Percentiles rank a stretch among this genome's conserved stretches.
Evolutionary conservation across 495 filamentous ascomycete genomes (phyloP).

Genomic region (Neurospora tetrasperma): DNA sequence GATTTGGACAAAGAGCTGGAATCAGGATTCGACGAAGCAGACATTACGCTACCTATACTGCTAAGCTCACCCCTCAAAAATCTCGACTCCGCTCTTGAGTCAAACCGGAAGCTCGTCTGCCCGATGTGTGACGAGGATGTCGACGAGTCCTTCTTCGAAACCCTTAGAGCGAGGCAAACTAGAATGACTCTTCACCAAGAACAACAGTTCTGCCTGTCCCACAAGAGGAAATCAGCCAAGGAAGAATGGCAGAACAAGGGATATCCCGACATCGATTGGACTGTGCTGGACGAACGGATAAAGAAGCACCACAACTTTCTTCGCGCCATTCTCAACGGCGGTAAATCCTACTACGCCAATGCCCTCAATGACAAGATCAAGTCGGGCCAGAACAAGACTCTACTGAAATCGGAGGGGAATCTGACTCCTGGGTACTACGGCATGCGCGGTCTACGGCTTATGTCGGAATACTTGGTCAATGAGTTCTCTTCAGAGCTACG

Average conservation of each 20-base stretch:
- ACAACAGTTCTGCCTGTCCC: conserved; percentile 59
- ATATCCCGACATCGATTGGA: conserved; percentile 79
- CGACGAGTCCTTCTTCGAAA: conserved; percentile 38
- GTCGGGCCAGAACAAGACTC: conserved; percentile 49
- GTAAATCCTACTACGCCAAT: conserved; percentile 51
- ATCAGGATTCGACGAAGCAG: too few relatives aligned
- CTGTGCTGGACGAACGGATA: conserved; percentile 52
- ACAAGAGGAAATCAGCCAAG: conserved; percentile 49
- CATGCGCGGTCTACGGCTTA: conserved; percentile 55
- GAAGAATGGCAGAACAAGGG: conserved; percentile 50
- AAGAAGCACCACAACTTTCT: conserved; percentile 44
- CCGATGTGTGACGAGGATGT: conserved; percentile 61
- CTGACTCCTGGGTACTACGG: conserved; percentile 77
- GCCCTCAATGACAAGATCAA: conserved; percentile 48
- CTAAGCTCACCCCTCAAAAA: too few relatives aligned
- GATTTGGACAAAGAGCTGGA: too few relatives aligned
- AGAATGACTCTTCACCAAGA: conserved; percentile 53
- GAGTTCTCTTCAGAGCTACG: conserved; percentile 53
- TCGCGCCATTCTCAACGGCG: conserved; percentile 47
- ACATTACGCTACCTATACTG: too few relatives aligned
- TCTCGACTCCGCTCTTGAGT: too few relatives aligned
- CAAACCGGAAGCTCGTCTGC: conserved; percentile 27
- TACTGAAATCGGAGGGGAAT: conserved; percentile 43
- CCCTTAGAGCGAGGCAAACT: conserved; percentile 32
- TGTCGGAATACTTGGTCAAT: conserved; percentile 53